Conservation (phyloP, 345 rosid species). For the Eucalyptus marginata region DNA sequence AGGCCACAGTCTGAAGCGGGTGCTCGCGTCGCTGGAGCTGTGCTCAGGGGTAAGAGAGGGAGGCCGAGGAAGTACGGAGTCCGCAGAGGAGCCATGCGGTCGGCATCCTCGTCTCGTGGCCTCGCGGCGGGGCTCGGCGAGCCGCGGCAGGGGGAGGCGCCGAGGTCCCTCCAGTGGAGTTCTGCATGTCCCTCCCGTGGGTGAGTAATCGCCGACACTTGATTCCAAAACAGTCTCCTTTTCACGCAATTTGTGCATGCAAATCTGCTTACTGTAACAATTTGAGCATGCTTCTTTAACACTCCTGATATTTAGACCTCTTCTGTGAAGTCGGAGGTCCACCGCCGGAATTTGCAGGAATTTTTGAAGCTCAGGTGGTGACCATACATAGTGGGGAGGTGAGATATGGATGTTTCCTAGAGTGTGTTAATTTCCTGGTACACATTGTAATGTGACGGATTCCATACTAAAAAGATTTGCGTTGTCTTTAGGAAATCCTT, state of each 20-base stretch:
- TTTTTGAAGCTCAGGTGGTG: conserved; percentile 14
- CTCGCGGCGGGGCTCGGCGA: background rate
- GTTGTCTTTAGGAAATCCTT: conserved; percentile 8
- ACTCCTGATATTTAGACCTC: background rate
- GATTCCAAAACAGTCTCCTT: background rate
- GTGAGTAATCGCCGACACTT: background rate
- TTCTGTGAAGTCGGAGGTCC: conserved; percentile 6
- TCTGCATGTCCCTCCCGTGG: background rate
- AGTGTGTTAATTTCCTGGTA: background rate
- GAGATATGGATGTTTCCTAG: background rate
- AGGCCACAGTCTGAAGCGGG: background rate
- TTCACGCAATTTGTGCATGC: background rate
- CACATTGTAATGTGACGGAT: background rate
- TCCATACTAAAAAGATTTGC: background rate
- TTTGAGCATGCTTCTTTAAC: background rate
- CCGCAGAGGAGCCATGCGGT: background rate
- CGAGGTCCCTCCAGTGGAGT: conserved; percentile 5
- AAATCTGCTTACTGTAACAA: background rate
- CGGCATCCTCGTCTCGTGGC: background rate
- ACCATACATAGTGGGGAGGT: conserved; percentile 16
- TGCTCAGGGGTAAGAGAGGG: background rate
- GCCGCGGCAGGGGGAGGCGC: conserved; percentile 27
- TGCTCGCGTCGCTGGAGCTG: background rate
- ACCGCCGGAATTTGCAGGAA: conserved; percentile 11
- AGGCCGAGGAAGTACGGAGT: background rate